Evolutionary conservation across 331 rosid species (phyloP), one percentile per base, ranked within the genome.

Genomic region (Malus hybrid): DNA sequence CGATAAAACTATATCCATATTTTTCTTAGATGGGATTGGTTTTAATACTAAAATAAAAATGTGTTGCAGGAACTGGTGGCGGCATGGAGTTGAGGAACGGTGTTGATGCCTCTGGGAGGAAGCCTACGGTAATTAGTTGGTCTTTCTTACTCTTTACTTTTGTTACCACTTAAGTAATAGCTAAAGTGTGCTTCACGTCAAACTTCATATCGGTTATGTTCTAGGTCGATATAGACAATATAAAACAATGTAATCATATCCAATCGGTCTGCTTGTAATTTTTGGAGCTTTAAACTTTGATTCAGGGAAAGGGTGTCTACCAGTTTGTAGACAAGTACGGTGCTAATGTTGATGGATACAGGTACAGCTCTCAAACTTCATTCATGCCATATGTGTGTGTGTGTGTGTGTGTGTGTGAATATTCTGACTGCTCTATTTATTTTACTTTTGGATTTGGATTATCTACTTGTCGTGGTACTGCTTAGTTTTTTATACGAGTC

Each of bases 231-330:
- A 61, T 28, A 18, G n/a, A 15, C 18, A 39, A 39, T 39, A 39
- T 39, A 39, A 39, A 39, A 39, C 46, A 39, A 39, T 39, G 46
- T 39, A 39, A 39, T 39, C 6, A 20, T 73, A 6, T 56, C 5
- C 56, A 56, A 7, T n/a, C 14, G 6, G 29, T 66, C 46, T 42
- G 60, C 66, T 52, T 36, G 74, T 57, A 22, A 63, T 36, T 10
- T 54, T n/a, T 24, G 83, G 48, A 85, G 73, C 33, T 33, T 3
- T 34, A 11, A 80, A 79, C 32, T 77, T 62, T 78, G 65, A 73
- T 80, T 84, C 90, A 95, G 99, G 99, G 99, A 75, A 95, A 92
- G 91, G 99, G 99, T 78, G 99, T 95, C 11, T 95, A 95, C 90
- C 99, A 90, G 78, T 95, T 13, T 85, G 97, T 90, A 3, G 99